These are phyloP conservation scores for Lichtheimia hyalospora DNA, from an alignment of 371 early-diverging fungal genomes.

Conservation along the genomic window DNA sequence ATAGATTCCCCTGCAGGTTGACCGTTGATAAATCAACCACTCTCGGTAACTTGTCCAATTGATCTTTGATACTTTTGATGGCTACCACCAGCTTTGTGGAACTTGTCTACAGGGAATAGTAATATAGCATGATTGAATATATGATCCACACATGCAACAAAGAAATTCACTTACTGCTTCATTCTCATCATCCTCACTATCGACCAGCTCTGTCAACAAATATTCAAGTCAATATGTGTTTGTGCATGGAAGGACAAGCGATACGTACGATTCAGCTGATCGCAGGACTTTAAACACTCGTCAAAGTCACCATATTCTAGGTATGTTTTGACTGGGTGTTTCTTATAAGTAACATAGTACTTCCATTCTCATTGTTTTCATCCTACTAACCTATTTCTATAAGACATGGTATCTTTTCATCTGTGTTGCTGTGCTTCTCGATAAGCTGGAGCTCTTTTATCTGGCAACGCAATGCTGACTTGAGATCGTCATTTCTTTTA, in stretches of 20 bases:
- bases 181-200: too few species aligned
- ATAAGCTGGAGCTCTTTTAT: constrained; percentile 23
- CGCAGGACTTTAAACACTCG: constrained; percentile 8
- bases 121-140: not conserved
- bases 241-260: too few species aligned
- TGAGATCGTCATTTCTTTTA: constrained; percentile 9
- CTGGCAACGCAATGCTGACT: constrained; percentile 25
- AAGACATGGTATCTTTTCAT: constrained; percentile 27
- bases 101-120: not conserved
- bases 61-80: not conserved
- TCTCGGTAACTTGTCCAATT: not conserved
- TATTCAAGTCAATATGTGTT: too few species aligned
- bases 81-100: not conserved
- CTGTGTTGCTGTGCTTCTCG: constrained; percentile 11
- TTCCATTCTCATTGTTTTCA: too few species aligned
- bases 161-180: too few species aligned
- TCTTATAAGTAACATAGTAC: too few species aligned
- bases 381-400: constrained; percentile 25
- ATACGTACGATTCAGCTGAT: constrained; percentile 14
- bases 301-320: constrained; percentile 17
- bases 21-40: not conserved
- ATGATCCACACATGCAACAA: too few species aligned
- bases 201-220: too few species aligned
- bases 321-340: constrained; percentile 12
- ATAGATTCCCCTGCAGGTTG: not conserved